Evolutionary conservation across 2,329 filamentous ascomycete genomes (phyloP).

Genomic region (Ophiostoma sp.): DNA sequence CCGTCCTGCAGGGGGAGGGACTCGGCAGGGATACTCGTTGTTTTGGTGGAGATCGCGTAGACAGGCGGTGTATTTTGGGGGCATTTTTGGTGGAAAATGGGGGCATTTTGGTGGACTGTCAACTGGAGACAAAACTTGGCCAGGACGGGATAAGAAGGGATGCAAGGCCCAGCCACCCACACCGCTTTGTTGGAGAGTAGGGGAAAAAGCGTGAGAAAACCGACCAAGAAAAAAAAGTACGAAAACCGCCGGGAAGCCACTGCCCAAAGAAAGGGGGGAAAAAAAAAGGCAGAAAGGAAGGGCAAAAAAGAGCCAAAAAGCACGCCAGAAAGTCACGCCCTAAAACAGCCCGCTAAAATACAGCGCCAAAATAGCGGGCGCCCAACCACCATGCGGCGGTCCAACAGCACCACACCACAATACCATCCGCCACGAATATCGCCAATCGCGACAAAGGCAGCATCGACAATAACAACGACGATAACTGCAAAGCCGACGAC

Average conservation of each 20-base stretch:
- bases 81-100: not conserved
- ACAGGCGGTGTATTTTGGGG: constrained; percentile 9
- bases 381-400: not conserved
- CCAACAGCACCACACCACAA: constrained; percentile 18
- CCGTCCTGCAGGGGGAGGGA: not conserved
- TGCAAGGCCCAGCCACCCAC: constrained; percentile 18
- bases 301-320: not conserved
- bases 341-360: not conserved
- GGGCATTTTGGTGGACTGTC: not conserved
- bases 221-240: not conserved
- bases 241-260: not conserved
- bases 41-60: constrained; percentile 13
- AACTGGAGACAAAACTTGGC: not conserved
- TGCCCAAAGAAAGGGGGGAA: not conserved
- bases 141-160: constrained; percentile 18
- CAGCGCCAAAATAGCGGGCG: not conserved
- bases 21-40: not conserved
- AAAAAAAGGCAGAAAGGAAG: not conserved
- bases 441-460: not conserved
- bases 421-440: not conserved
- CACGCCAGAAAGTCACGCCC: not conserved
- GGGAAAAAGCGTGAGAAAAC: not conserved
- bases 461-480: not conserved
- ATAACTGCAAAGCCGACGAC: not conserved
- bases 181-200: constrained; percentile 12